Conservation (phyloP, 768 basidiomycete species). For the Boletus patriciae region DNA sequence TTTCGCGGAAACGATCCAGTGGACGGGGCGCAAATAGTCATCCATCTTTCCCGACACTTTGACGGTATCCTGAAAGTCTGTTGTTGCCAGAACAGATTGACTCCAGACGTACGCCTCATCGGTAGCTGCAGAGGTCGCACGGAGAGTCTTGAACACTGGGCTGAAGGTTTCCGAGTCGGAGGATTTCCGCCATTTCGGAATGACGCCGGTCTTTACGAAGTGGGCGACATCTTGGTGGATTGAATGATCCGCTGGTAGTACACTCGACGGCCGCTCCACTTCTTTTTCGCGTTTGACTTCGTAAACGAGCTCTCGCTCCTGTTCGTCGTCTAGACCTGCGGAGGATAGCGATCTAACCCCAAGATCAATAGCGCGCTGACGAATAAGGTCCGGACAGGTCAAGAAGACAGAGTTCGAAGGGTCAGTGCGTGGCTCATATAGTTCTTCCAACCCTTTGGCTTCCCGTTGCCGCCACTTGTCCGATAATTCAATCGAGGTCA, state of each 20-base stretch:
- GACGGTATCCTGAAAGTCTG: conserved; percentile 17
- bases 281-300: conserved; percentile 44
- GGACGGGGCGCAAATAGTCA: conserved; percentile 29
- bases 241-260: conserved; percentile 19
- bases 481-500: not conserved
- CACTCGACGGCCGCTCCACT: conserved; percentile 35
- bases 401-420: not conserved
- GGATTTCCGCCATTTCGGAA: conserved; percentile 1
- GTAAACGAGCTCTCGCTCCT: conserved; percentile 47
- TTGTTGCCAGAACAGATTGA: conserved; percentile 11
- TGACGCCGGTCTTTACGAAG: conserved; percentile 32
- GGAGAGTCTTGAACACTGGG: conserved; percentile 13
- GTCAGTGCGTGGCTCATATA: conserved; percentile 24
- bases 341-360: conserved; percentile 6
- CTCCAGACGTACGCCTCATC: conserved; percentile 26
- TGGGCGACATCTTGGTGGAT: conserved; percentile 18
- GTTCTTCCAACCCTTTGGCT: conserved; percentile 36
- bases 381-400: conserved; percentile 14
- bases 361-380: conserved; percentile 11
- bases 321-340: conserved; percentile 43
- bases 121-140: conserved; percentile 1
- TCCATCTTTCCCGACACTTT: not conserved
- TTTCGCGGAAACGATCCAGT: conserved; percentile 26
- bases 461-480: conserved; percentile 42
- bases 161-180: conserved; percentile 15